phyloP scores from a whole-genome alignment of 192 early-diverging fungal species.

The Gigaspora rosea region DNA sequence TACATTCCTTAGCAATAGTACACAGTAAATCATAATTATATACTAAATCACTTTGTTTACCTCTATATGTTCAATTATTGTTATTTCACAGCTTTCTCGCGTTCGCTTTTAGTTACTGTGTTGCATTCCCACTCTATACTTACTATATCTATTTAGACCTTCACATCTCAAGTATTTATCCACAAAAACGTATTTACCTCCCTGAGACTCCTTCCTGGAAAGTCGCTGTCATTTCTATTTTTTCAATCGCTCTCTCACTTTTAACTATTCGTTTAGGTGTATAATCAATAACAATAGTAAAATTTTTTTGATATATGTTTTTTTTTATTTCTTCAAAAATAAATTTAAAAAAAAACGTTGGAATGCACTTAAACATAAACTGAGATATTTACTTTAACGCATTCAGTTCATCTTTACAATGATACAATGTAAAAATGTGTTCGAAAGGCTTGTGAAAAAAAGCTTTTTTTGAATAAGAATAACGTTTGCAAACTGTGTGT shows the following conservation, averaged over 20 bases:
- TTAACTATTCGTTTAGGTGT: not conserved
- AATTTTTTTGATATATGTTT: too few species aligned
- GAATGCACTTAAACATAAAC: too few species aligned
- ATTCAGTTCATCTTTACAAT: too few species aligned
- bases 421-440: too few species aligned
- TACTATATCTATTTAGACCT: constrained; percentile 14
- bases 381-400: too few species aligned
- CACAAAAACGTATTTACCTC: constrained; percentile 25
- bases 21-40: not conserved
- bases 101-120: not conserved
- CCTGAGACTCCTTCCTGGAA: constrained; percentile 2
- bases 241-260: not conserved
- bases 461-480: too few species aligned
- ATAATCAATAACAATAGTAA: too few species aligned
- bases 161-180: not conserved
- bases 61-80: not conserved
- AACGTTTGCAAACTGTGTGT: too few species aligned
- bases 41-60: not conserved
- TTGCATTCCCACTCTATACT: not conserved
- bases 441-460: too few species aligned
- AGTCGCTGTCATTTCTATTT: not conserved
- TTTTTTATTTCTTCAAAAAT: too few species aligned
- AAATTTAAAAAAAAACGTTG: too few species aligned
- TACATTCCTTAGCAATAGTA: not conserved
- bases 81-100: not conserved